Evolutionary conservation across 805 yeast genomes (phyloP), one percentile per base, ranked within the genome.

Genomic region (Yarrowia sp.): DNA sequence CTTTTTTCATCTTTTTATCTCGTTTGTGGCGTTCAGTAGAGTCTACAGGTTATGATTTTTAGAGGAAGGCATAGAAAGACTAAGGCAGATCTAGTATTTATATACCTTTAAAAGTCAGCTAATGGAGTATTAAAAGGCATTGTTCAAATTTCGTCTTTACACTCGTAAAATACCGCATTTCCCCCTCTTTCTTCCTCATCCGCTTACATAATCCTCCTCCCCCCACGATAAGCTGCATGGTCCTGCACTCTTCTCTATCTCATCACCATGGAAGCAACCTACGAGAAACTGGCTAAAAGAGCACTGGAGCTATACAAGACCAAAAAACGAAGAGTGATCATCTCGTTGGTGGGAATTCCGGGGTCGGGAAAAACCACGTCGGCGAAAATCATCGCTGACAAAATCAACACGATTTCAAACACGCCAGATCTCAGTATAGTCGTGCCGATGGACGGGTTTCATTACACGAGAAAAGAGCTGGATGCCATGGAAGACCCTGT

Each of bases 311-410:
- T 62, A 8, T 62, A 58, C 17, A 43, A 38, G 12, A 11, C 17
- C 12, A 62, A 62, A 51, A 36, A 62, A 12, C 66, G 17, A 9
- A 76, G 92, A 68, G 72, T 85, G 2, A 66, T 87, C 17, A 77
- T 91, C 10, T 76, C 88, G 0, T 70, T 91, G 12, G 85, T 86
- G 2, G 97, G 96, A 0, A 80, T 85, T 0, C 96, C 97, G 2
- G 97, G 97, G 6, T 84, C 92, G 0, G 97, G 97, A 0, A 90
- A 90, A 73, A 82, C 92, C 3, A 88, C 96, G 0, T 71, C 86
- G 36, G 85, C 92, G 1, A 71, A 71, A 40, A 64, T 73, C 4
- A 75, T 90, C 6, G 81, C 81, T 35, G 71, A 74, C 4, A 68
- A 68, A 6, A 69, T 86, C n/a, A 82, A 79, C 68, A 66, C 64